Conservation (phyloP, 306 rosid genomes). For the Cucurbita moschata region DNA sequence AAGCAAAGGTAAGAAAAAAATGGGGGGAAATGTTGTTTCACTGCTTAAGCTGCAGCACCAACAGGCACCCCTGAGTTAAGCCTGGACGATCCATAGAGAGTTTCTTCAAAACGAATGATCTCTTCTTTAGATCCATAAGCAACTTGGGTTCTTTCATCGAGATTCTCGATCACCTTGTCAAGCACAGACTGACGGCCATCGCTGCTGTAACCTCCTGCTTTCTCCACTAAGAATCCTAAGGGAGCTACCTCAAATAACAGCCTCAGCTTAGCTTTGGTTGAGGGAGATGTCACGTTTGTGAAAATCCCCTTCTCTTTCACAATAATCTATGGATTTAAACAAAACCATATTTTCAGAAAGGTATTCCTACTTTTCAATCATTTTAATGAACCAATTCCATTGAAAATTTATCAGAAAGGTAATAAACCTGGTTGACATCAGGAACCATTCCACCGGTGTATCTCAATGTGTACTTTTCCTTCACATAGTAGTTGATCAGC, state of each 20-base stretch:
- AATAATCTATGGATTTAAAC: conserved; percentile 41
- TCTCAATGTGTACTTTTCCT: conserved; percentile 88
- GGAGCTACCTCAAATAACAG: conserved; percentile 97
- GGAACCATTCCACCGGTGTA: conserved; percentile 99
- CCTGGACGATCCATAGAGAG: conserved; percentile 88
- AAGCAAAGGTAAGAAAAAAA: neutral
- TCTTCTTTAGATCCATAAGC: conserved; percentile 92
- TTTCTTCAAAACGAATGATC: conserved; percentile 88
- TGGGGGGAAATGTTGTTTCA: neutral
- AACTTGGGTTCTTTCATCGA: conserved; percentile 92
- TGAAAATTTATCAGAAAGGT: neutral
- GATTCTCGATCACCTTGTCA: conserved; percentile 53
- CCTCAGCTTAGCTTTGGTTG: conserved; percentile 88
- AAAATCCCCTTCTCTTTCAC: conserved; percentile 92
- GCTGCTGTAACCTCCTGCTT: conserved; percentile 95
- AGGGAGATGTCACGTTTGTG: conserved; percentile 82
- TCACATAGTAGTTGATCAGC: conserved; percentile 74
- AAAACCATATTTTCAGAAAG: neutral
- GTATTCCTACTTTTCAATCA: neutral
- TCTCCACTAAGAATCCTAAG: conserved; percentile 67
- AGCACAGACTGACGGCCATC: conserved; percentile 75
- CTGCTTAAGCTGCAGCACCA: conserved; percentile 61
- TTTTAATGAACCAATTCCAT: neutral
- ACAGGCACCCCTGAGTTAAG: conserved; percentile 80
- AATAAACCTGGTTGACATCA: conserved; percentile 72